These are phyloP conservation scores for Citrus inodora DNA, from an alignment of 345 rosid genomes.

Conservation along the genomic window DNA sequence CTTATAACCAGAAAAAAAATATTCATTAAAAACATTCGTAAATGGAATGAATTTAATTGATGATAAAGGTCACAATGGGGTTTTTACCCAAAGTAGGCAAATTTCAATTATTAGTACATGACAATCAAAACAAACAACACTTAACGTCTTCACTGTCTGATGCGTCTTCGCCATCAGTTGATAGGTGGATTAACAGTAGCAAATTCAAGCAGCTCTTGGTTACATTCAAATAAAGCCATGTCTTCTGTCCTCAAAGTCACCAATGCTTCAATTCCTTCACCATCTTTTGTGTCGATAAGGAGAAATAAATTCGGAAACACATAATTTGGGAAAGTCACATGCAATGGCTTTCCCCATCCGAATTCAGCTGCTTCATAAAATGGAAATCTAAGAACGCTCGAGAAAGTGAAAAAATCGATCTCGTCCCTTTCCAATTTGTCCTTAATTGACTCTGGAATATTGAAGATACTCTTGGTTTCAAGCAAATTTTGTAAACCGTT, in stretches of 20 bases:
- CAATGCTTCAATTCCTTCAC: constrained; percentile 14
- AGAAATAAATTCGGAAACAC: neutral
- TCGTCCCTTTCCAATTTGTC: constrained; percentile 6
- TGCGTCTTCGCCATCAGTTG: neutral
- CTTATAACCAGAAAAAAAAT: no score
- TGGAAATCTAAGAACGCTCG: constrained; percentile 14
- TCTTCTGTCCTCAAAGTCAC: constrained; percentile 20
- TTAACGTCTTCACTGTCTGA: no score
- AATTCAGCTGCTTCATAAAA: constrained; percentile 29
- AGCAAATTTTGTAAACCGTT: neutral
- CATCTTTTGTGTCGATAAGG: constrained; percentile 16
- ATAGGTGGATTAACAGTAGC: constrained; percentile 10
- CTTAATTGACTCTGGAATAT: constrained; percentile 14
- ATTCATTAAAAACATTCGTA: no score
- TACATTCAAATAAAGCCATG: constrained; percentile 17
- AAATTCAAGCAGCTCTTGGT: constrained; percentile 20
- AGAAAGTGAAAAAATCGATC: constrained; percentile 20
- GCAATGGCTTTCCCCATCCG: constrained; percentile 38
- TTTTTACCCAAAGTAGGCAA: neutral
- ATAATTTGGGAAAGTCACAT: constrained; percentile 19
- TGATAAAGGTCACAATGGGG: neutral
- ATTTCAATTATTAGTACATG: neutral
- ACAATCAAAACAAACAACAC: neutral
- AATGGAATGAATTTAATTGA: neutral
- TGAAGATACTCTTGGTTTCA: constrained; percentile 3